Evolutionary conservation across 1,139 yeast species (phyloP), one percentile per base, ranked within the genome.

Genomic region (Candida sp.): DNA sequence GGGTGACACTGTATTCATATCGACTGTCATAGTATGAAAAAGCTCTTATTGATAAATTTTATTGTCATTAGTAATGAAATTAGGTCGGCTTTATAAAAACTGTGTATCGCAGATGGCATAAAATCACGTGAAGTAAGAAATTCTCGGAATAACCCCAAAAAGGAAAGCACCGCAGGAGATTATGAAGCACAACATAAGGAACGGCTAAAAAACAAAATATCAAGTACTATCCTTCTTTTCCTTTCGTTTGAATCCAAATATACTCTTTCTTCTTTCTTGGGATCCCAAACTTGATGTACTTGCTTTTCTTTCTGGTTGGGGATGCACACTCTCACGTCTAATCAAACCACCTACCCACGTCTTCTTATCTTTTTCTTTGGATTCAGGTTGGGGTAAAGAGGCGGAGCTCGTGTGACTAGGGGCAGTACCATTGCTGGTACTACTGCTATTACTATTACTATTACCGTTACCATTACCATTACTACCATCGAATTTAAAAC

Each of bases 271-370:
- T 48, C 54, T 63, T 38, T 61, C 64, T 43, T 49, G 50, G 5
- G 39, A 33, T 4, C 39, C 40, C 3, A 38, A 30, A 36, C 54
- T 50, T 36, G 43, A 46, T 22, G 38, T 37, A 27, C 49, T 45
- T 7, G 35, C 27, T 29, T 46, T 46, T 34, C 47, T 36, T 33
- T 49, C 54, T 4, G 44, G 38, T 19, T 50, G 45, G 9, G 48
- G 57, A n/a, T 40, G 46, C 41, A 60, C 62, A 49, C 60, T 61
- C 38, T 70, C 74, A 43, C 67, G 54, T 41, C 72, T 55, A 45
- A 68, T 70, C 36, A 73, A 60, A 1, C 71, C 71, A 0, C 71
- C 73, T 5, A 70, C 72, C 77, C 77, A 71, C 7, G 71, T 63
- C 46, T 71, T 72, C 58, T 72, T 70, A 33, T 54, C 56, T 4